Base-by-base conservation (phyloP, 768 basidiomycete species). In the Naganishia randhawae region DNA sequence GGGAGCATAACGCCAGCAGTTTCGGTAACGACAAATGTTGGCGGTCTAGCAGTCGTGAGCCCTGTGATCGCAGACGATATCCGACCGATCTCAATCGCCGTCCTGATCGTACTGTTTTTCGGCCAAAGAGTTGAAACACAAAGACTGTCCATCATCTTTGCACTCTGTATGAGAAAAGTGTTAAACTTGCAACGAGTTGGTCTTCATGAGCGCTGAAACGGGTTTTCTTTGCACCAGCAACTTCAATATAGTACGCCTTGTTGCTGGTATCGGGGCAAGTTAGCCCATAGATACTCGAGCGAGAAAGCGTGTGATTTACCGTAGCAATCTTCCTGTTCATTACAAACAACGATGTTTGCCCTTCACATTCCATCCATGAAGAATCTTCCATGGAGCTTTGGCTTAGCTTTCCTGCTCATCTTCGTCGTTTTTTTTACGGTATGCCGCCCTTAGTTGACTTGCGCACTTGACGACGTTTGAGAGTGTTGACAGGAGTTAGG, bases 361-460 rank as follows among this genome's bases (percentile, higher is more conserved):
- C 75, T 87, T 17, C 86, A 87, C 51, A 87, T 87, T 72, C 80
- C 76, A 29, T 85, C 82, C 64, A 83, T 87, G 67, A 88, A 88
- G 71, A 75, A 81, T 25, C 78, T 81, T 65, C 83, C 84, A 4
- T 70, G 82, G 57, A 41, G 83, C 4, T 53, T 86, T 16, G 81
- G 82, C 0, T 9, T 85, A 5, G 76, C 71, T 1, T 88, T 84
- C 73, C 84, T 87, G 71, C 0, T 85, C 13, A 72, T 83, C 25
- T 88, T 85, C 55, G 87, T n/a, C n/a, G 86, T 11, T 88, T 88
- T 80, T 80, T 88, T 62, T 87, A 88, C 75, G 86, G 86, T 70
- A 54, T 57, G 66, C 67, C 1, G 39, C 37, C 33, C 37, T 11
- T 11, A 10, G 2, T 29, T 19, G 4, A 61, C 31, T 32, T 7